Evolutionary conservation across 1,284 basidiomycete genomes (phyloP), one percentile per base, ranked within the genome.

Genomic region (Heliocybe sulcata): DNA sequence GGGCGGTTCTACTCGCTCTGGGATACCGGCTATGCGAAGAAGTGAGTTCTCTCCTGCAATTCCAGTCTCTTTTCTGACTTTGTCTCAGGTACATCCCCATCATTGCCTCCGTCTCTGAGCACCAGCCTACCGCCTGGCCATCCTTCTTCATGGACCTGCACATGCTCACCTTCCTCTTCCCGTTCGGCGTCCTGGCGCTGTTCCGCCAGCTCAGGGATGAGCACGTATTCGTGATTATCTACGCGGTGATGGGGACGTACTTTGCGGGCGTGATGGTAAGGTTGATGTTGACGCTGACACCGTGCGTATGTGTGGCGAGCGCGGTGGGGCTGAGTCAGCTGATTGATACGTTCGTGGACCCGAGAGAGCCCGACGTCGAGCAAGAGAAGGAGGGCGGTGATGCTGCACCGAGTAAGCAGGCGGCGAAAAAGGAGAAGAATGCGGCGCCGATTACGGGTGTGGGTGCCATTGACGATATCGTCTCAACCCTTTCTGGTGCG

Each of bases 191-290:
- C 50, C 81, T 92, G 65, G 75, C 97, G 60, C 95, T 93, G 72
- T 99, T 99, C 90, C 84, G 83, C 59, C 82, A 96, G 67, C 78
- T 99, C 29, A 84, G 93, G 29, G 97, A 99, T 70, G 97, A 98
- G 69, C 97, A 99, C 67, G 80, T 99, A 62, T 99, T 99, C 70
- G 92, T 99, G 65, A 97, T 99, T 76, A 95, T 99, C 72, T 99
- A 99, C 72, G 88, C 95, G 25, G 84, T 94, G 60, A 85, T 99
- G 66, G 93, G 90, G 50, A 93, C 92, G 67, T 99, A 99, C 80
- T 99, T 99, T 70, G 96, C 97, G 10, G 95, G 96, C 55, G 97
- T 99, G 69, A 99, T 99, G 96, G 96, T 99, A 57, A 92, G 95
- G 59, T 76, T 95, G 55, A 97, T 97, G 91, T 79, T 96, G 56